A percentile compares a stretch with the other conserved stretches of the same genome.
Conservation (phyloP, 768 basidiomycete species). For the Crepidotus variabilis region DNA sequence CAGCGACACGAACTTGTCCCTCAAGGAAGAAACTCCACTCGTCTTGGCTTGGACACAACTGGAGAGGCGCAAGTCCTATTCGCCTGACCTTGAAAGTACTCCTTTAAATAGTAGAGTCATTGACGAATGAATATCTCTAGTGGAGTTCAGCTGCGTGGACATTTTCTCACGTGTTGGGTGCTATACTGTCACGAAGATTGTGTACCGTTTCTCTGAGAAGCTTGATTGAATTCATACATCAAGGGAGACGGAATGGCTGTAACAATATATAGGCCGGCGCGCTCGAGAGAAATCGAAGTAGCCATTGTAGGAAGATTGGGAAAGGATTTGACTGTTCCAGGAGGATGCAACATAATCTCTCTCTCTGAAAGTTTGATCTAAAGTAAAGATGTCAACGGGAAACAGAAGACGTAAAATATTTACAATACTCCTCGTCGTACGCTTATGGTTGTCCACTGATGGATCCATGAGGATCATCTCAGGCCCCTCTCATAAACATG, state of each 20-base stretch:
- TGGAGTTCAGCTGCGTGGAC: neutral
- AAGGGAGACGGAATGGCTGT: neutral
- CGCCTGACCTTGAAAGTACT: neutral
- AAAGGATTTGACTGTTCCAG: neutral
- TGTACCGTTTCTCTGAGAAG: neutral
- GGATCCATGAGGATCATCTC: too few relatives aligned
- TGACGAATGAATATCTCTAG: neutral
- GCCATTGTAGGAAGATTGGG: neutral
- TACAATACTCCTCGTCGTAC: too few relatives aligned
- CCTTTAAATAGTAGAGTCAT: neutral
- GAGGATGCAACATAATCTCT: too few relatives aligned
- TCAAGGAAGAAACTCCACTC: conserved; percentile 63
- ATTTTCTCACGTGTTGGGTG: neutral
- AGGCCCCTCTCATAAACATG: too few relatives aligned
- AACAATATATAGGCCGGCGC: neutral
- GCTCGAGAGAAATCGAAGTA: neutral
- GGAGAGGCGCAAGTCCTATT: neutral
- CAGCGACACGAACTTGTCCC: conserved; percentile 52
- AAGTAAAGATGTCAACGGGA: too few relatives aligned
- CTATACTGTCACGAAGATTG: neutral
- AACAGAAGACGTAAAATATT: too few relatives aligned
- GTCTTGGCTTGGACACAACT: conserved; percentile 67
- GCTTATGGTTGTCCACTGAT: too few relatives aligned
- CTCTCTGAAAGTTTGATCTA: too few relatives aligned
- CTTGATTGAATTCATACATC: neutral